Base-by-base conservation (phyloP, 2,329 filamentous ascomycete species). In the Aureobasidium namibiae region DNA sequence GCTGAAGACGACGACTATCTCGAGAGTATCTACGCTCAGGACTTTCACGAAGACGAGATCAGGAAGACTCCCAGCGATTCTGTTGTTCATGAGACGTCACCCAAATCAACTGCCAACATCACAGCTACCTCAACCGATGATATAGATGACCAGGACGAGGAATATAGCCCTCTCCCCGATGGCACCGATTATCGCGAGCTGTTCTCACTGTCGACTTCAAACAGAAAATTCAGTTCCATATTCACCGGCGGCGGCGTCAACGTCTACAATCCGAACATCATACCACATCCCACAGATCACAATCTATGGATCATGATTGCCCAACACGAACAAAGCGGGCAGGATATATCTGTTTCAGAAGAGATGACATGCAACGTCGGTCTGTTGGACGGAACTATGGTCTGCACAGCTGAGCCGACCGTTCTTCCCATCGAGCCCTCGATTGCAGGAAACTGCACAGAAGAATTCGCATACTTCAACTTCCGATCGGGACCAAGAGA, bases 401-500 rank as follows among this genome's bases (percentile, higher is more conserved):
- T 68, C 14, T 84, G 82, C 63, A 61, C 74, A 13, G 69, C 72
- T 1, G 64, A 70, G 0, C 75, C 80, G 2, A 63, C 66, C 0
- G 69, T 70, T 3, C 69, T 83, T 0, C 77, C 78, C 9, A 76
- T 83, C 50, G 69, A 74, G 1, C 70, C 77, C 0, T 82, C 80
- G 0, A 62, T 67, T 0, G 72, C 72, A 9, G 71, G 72, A 9
- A 73, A 76, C 8, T 84, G 81, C 64, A 64, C 70, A 5, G 77
- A 74, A 1, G 72, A 79, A 2, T 61, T 80, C 6, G 68, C 66
- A 1, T 73, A 72, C 59, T 71, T 81, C 46, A 73, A 73, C 60
- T 63, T 77, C 59, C 79, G 75, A 61, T 66, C 76, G 18, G 83
- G 83, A 0, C 82, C 82, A 0, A 82, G 82, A 63, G 83, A 85